Evolutionary conservation across 352 stramenopile genomes (phyloP).

Genomic region (Bremia lactucae): DNA sequence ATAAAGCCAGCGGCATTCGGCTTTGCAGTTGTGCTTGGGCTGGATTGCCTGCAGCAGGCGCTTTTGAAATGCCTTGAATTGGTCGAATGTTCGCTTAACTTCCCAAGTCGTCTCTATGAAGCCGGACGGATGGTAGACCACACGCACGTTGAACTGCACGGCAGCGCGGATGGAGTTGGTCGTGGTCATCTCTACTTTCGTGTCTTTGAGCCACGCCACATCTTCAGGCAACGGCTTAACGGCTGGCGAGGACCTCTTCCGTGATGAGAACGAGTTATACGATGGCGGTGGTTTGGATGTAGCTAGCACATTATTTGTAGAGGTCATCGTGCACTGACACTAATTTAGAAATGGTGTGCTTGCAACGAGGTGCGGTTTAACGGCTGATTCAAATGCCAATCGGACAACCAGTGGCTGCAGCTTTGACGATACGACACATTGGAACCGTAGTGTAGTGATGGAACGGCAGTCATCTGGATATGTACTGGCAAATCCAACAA

Average conservation of each 20-base stretch:
- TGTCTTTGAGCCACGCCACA: slow-evolving; percentile 27
- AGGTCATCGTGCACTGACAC: slow-evolving; percentile 11
- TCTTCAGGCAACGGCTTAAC: slow-evolving; percentile 22
- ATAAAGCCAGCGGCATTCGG: slow-evolving; percentile 55
- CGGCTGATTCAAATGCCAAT: slow-evolving; percentile 21
- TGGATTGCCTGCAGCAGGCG: slow-evolving; percentile 32
- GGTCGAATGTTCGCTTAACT: slow-evolving; percentile 27
- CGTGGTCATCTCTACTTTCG: slow-evolving; percentile 23
- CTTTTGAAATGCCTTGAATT: slow-evolving; percentile 41
- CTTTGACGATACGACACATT: slow-evolving; percentile 10
- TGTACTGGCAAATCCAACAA: slow-evolving; percentile 14
- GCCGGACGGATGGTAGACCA: slow-evolving; percentile 11
- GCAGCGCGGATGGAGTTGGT: slow-evolving; percentile 14
- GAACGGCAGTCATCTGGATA: slow-evolving; percentile 13
- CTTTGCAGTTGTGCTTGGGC: slow-evolving; percentile 47
- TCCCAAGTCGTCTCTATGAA: slow-evolving; percentile 20
- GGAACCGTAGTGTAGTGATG: no score
- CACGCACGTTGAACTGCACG: slow-evolving; percentile 22
- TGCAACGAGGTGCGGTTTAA: slow-evolving; percentile 5
- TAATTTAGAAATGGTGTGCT: slow-evolving; percentile 18
- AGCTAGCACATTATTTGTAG: slow-evolving; percentile 2
- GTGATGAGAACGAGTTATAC: slow-evolving; percentile 20
- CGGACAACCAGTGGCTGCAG: slow-evolving; percentile 15
- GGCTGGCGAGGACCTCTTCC: slow-evolving; percentile 19
- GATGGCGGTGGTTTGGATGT: background rate